Base-by-base conservation (phyloP, 2,329 filamentous ascomycete species). In the Talaromyces sp. region DNA sequence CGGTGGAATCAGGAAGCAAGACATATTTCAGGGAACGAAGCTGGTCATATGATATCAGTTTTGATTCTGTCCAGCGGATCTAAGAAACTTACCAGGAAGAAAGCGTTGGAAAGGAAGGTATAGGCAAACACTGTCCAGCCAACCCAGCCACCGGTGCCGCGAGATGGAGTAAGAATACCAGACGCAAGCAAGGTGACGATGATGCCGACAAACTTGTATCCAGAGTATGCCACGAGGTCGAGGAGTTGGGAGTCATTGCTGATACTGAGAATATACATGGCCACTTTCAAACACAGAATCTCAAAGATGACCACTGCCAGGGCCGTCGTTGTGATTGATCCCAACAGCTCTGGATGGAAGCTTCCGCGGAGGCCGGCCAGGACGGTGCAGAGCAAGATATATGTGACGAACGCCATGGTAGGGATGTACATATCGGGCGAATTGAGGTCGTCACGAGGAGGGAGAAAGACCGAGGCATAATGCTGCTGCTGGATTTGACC, bases 341-440 rank as follows among this genome's bases (percentile, higher is more conserved):
- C 93, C 22, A 99, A 84, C 28, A 99, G 83, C 74, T 98, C 93
- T 1, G 96, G 96, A 72, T 96, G 89, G 80, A 99, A 99, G 66
- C 92, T 87, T 30, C 95, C 93, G 58, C 91, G 85, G 52, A 99
- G 83, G 51, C 95, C 95, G 9, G 93, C 93, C 60, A 99, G 83
- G 49, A 98, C 83, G 0, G 93, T 95, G 5, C 91, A 96, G 11
- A 99, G 85, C 36, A 99, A 88, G 66, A 99, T 96, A 77, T 99
- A 99, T 27, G 95, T 99, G 54, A 98, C 92, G 58, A 99, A 82
- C 1, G 95, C 93, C 95, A 99, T 99, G 71, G 96, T 89, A 62
- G 93, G 93, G 70, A 99, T 99, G 80, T 99, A 99, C 93, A 99
- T 98, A 78, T 99, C 95, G 17, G 96, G 95, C 66, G 92, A 96